These are phyloP conservation scores for Aspergillus sp. DNA, from an alignment of 2,329 filamentous ascomycete genomes.

Conservation along the genomic window DNA sequence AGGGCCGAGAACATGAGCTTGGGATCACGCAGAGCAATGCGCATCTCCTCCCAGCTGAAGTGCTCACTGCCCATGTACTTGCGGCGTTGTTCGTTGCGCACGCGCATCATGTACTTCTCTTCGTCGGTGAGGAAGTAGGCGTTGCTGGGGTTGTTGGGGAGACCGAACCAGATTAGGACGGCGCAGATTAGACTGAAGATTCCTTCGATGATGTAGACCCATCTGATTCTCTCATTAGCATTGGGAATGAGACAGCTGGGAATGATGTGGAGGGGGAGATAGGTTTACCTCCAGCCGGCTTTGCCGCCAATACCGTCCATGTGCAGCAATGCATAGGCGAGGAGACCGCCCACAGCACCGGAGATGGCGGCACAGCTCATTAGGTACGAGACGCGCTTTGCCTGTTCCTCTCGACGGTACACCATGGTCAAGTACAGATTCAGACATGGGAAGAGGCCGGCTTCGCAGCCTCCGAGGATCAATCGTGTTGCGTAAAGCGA, in stretches of 20 bases:
- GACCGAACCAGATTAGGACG: conserved; percentile 48
- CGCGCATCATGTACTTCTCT: conserved; percentile 54
- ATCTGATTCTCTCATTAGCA: conserved; percentile 20
- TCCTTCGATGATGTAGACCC: conserved; percentile 56
- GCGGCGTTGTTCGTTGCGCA: conserved; percentile 48
- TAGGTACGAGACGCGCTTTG: conserved; percentile 45
- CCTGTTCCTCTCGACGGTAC: conserved; percentile 45
- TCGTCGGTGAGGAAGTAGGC: conserved; percentile 54
- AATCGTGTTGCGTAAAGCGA: conserved; percentile 46
- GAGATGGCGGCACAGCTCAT: conserved; percentile 44
- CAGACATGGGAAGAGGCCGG: conserved; percentile 44
- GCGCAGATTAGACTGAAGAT: conserved; percentile 48
- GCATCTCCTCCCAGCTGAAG: conserved; percentile 55
- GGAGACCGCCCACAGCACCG: conserved; percentile 43
- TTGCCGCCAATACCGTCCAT: conserved; percentile 52
- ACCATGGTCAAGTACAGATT: conserved; percentile 46
- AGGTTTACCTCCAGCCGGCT: conserved; percentile 50
- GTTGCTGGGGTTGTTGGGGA: conserved; percentile 51
- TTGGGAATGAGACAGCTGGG: too few species aligned
- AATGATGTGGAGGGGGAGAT: background rate
- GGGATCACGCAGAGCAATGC: conserved; percentile 51
- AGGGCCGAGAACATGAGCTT: conserved; percentile 55
- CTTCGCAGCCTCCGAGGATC: conserved; percentile 42
- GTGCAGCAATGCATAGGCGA: conserved; percentile 42
- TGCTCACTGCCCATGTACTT: conserved; percentile 55